Conservation (phyloP, 768 basidiomycete species). For the Suillus subalutaceus region DNA sequence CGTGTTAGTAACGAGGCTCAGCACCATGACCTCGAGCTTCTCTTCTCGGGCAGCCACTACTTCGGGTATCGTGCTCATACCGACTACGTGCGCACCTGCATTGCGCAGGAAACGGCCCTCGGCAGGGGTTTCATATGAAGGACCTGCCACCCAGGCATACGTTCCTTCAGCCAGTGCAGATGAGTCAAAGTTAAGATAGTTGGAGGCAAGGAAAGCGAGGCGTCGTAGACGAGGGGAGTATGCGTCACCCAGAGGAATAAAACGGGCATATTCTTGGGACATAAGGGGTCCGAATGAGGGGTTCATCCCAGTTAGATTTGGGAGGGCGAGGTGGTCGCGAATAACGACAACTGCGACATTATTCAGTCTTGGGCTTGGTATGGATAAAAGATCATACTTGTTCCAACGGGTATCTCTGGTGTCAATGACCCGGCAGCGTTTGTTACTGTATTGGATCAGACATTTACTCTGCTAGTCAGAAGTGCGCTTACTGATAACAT, state of each 20-base stretch:
- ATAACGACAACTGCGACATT: slow-evolving; percentile 69
- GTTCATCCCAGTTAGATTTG: slow-evolving; percentile 76
- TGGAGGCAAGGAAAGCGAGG: slow-evolving; percentile 70
- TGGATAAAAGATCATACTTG: slow-evolving; percentile 54
- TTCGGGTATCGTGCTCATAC: slow-evolving; percentile 93
- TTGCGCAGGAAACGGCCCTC: slow-evolving; percentile 78
- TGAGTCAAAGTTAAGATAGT: slow-evolving; percentile 54
- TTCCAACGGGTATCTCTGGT: slow-evolving; percentile 72
- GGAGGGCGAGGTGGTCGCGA: slow-evolving; percentile 83
- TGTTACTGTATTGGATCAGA: slow-evolving; percentile 56
- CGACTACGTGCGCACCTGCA: slow-evolving; percentile 87
- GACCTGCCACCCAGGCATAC: slow-evolving; percentile 91
- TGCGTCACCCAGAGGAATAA: slow-evolving; percentile 83
- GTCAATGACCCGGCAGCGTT: slow-evolving; percentile 88
- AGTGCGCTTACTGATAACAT: slow-evolving; percentile 66
- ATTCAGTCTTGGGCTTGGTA: slow-evolving; percentile 13
- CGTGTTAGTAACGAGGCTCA: slow-evolving; percentile 85
- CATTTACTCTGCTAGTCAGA: neutral
- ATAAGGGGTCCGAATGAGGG: slow-evolving; percentile 75
- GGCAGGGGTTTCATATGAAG: slow-evolving; percentile 88
- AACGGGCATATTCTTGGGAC: slow-evolving; percentile 65
- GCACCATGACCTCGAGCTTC: slow-evolving; percentile 72
- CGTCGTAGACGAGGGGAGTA: slow-evolving; percentile 76
- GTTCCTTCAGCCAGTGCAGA: slow-evolving; percentile 75
- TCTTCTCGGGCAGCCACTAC: slow-evolving; percentile 80